Evolutionary conservation across 176 grass and related monocot species (phyloP).

Genomic region (Secale cereale): DNA sequence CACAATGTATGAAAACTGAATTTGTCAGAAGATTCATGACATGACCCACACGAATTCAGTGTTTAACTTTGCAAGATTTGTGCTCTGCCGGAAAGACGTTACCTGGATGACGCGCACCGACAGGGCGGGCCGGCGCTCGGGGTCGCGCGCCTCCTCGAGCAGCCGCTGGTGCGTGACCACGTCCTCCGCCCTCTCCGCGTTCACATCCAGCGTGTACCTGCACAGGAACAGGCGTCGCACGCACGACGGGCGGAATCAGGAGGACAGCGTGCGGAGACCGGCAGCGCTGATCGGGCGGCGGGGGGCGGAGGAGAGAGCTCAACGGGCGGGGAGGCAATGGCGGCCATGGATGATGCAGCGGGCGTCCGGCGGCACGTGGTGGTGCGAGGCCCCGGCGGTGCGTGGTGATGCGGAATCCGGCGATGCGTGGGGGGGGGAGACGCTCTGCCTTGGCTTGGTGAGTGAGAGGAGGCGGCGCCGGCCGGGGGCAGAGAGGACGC

Average conservation of each 20-base stretch:
- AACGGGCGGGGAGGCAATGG: constrained; percentile 60
- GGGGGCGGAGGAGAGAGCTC: background rate
- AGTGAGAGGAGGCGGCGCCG: no score
- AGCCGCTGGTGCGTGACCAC: constrained; percentile 63
- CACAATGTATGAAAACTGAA: background rate
- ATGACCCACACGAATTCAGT: background rate
- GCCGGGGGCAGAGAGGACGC: no score
- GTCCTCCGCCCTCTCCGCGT: constrained; percentile 67
- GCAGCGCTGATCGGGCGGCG: background rate
- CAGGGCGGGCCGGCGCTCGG: constrained; percentile 32
- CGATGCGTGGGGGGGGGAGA: no score
- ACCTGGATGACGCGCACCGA: constrained; percentile 44
- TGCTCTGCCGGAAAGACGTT: background rate
- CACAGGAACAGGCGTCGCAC: background rate
- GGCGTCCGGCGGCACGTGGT: no score
- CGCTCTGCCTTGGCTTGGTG: no score
- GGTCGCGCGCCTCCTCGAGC: constrained; percentile 52
- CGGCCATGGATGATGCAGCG: no score
- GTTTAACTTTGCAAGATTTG: background rate
- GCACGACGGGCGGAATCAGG: no score
- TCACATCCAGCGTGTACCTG: constrained; percentile 76
- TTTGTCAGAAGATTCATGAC: background rate
- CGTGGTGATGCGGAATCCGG: no score
- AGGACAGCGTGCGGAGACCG: background rate
- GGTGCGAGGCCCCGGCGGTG: no score